These are phyloP conservation scores for Brassica hybrid DNA, from an alignment of 441 rosid species.

Conservation along the genomic window DNA sequence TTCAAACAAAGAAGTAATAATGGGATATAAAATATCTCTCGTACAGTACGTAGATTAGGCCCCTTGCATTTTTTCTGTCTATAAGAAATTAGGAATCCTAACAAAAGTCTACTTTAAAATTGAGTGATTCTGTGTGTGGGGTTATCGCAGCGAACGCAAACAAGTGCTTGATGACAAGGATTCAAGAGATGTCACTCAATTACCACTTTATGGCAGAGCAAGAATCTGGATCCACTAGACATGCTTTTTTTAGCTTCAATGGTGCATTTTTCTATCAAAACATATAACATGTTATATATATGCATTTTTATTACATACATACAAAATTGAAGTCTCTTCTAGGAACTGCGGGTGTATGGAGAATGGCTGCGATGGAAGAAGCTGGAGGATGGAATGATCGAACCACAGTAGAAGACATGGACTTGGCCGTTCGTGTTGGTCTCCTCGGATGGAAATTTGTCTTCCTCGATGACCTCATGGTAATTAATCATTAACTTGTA, in stretches of 20 bases:
- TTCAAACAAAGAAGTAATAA: not conserved
- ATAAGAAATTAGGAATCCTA: not conserved
- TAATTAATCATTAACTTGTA: not conserved
- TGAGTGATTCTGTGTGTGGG: slow-evolving; percentile 23
- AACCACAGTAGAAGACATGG: slow-evolving; percentile 65
- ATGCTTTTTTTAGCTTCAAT: slow-evolving; percentile 84
- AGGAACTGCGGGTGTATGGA: slow-evolving; percentile 68
- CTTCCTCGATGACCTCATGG: slow-evolving; percentile 50
- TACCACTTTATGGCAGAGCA: slow-evolving; percentile 86
- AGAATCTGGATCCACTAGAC: slow-evolving; percentile 77
- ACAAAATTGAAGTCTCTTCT: not conserved
- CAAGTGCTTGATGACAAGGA: slow-evolving; percentile 77
- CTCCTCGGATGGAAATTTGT: slow-evolving; percentile 63
- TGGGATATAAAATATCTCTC: not conserved
- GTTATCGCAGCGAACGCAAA: slow-evolving; percentile 62
- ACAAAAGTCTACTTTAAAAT: not conserved
- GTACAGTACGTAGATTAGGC: not conserved
- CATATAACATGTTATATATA: not conserved
- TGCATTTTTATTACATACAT: not conserved
- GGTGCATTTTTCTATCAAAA: slow-evolving; percentile 46
- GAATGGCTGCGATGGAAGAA: slow-evolving; percentile 57
- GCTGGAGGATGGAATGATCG: slow-evolving; percentile 69
- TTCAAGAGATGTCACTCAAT: slow-evolving; percentile 85
- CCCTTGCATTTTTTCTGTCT: not conserved
- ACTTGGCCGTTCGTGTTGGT: slow-evolving; percentile 55